Evolutionary conservation across 169 alveolate genomes (phyloP).

Genomic region (Plasmodium cynomolgi): DNA sequence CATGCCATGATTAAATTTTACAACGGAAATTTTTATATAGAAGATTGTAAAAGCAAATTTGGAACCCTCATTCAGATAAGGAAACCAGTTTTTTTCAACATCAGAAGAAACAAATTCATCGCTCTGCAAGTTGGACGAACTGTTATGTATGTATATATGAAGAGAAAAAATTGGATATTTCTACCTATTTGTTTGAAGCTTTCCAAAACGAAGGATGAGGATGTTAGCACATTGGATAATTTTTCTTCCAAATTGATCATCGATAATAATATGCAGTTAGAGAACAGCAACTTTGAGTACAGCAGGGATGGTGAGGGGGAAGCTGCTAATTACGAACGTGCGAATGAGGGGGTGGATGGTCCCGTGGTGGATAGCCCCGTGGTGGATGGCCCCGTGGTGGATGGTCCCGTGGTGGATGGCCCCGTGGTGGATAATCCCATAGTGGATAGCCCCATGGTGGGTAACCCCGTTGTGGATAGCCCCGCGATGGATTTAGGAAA

Average conservation of each 20-base stretch:
- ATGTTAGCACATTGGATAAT: constrained; percentile 59
- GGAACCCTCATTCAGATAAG: constrained; percentile 92
- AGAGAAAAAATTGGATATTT: constrained; percentile 66
- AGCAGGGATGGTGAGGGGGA: constrained; percentile 5
- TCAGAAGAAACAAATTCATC: constrained; percentile 57
- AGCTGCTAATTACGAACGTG: neutral
- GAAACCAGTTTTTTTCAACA: constrained; percentile 72
- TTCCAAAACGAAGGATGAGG: constrained; percentile 67
- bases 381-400: neutral
- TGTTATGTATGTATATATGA: constrained; percentile 77
- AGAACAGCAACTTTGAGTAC: constrained; percentile 32
- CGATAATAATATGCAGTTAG: constrained; percentile 46
- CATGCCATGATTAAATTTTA: constrained; percentile 91
- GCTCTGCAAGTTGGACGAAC: constrained; percentile 84
- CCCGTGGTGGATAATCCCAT: no score
- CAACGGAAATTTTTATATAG: constrained; percentile 91
- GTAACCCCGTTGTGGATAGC: neutral
- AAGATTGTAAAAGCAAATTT: constrained; percentile 94
- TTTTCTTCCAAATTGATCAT: constrained; percentile 41
- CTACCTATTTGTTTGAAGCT: constrained; percentile 50
- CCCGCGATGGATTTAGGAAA: neutral
- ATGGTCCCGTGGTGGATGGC: neutral
- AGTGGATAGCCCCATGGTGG: no score
- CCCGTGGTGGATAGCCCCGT: neutral
- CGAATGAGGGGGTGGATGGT: neutral